Evolutionary conservation across 1,139 yeast genomes (phyloP), one percentile per base, ranked within the genome.

Genomic region (Debaryomyces sp.): DNA sequence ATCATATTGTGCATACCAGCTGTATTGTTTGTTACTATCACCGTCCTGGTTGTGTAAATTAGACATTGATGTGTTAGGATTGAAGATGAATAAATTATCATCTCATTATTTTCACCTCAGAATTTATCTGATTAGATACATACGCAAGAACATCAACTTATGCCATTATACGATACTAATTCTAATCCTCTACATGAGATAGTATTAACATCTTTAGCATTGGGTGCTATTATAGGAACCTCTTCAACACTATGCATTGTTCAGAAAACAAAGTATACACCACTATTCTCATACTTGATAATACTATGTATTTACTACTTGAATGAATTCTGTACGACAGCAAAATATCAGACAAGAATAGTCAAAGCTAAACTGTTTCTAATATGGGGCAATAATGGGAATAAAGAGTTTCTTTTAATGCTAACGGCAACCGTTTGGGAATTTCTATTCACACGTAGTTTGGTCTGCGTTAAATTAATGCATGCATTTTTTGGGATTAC

Each of bases 361-460:
- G 64, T 63, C 6, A 58, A 61, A 9, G 56, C 67, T n/a, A 52
- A 58, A 38, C 70, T 70, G 61, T 75, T 74, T 48, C 54, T 75
- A 45, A 59, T 75, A 4, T 72, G 68, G 54, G 75, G 75, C 3
- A 72, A 69, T 46, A 55, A 49, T 24, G 80, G 80, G 5, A 69
- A 67, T 49, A 46, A 47, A n/a, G 66, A 68, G 47, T 69, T 71
- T 48, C 61, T 72, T 63, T 36, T 55, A 22, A 61, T 71, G 50
- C 78, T 72, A 50, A 4, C 55, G 6, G 24, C 62, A 8, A 58
- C 68, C 6, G 34, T 71, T 1, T 49, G 57, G 54, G 80, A 75
- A 50, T 62, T 18, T 34, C 30, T 42, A 33, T 42, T 42, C 33
- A 43, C 46, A 6, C 29, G 13, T 12, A 43, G 24, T 17, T 26